These are phyloP conservation scores for Warburgia ugandensis DNA, from an alignment of 164 flowering plant genomes.

Conservation along the genomic window DNA sequence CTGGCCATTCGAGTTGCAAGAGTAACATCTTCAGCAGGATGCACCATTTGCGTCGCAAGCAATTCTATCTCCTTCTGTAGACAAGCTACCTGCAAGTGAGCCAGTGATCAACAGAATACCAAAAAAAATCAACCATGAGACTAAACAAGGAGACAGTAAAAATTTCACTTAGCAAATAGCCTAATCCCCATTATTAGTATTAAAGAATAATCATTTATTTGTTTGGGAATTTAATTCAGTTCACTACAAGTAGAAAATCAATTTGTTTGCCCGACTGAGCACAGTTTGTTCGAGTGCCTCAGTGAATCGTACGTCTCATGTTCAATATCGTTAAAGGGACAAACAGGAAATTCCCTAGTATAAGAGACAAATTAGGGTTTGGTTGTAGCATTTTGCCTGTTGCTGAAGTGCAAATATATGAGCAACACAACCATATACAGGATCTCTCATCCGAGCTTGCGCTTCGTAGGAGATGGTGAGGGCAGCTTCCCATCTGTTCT, in stretches of 20 bases:
- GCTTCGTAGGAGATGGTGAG: conserved; percentile 67
- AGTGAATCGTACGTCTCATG: too few species aligned
- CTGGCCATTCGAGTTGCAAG: conserved; percentile 8
- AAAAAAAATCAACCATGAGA: too few species aligned
- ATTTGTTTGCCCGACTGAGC: too few species aligned
- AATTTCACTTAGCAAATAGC: too few species aligned
- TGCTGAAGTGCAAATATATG: conserved; percentile 64
- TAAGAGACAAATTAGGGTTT: background rate
- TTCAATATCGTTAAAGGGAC: background rate
- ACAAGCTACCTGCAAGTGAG: conserved; percentile 41
- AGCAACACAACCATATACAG: conserved; percentile 66
- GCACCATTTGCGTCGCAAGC: conserved; percentile 34
- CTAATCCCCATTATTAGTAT: too few species aligned
- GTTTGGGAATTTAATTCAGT: too few species aligned
- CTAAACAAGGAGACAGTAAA: too few species aligned
- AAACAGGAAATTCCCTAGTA: background rate
- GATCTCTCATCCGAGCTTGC: conserved; percentile 54
- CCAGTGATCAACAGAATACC: too few species aligned
- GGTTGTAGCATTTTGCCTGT: conserved; percentile 31
- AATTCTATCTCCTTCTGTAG: conserved; percentile 53
- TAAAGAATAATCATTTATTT: too few species aligned
- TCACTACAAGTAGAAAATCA: too few species aligned
- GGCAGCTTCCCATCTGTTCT: conserved; percentile 56
- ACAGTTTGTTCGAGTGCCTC: background rate
- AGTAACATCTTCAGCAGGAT: conserved; percentile 4